Percentiles rank a stretch among this genome's conserved stretches.
These are phyloP conservation scores for Phytophthora uliginosa DNA, from an alignment of 352 stramenopile genomes.

Conservation along the genomic window DNA sequence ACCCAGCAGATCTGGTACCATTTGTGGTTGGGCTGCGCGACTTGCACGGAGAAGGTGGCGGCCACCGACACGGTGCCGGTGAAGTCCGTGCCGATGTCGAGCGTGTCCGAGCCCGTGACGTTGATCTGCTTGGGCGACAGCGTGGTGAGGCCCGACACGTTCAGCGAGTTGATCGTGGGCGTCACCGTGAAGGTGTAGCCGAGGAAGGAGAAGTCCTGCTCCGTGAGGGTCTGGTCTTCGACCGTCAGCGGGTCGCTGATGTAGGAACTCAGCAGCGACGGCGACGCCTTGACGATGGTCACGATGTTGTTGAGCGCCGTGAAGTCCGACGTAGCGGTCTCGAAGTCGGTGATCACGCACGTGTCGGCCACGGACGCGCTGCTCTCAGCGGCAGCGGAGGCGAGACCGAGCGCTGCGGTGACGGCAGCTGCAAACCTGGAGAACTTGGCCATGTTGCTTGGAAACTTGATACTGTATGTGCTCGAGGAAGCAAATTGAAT, in stretches of 20 bases:
- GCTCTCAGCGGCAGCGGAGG: constrained; percentile 26
- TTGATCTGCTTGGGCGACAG: constrained; percentile 59
- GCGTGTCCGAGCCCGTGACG: constrained; percentile 43
- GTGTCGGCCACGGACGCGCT: constrained; percentile 38
- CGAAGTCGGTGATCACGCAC: constrained; percentile 56
- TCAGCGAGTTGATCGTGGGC: constrained; percentile 60
- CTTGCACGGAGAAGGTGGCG: constrained; percentile 51
- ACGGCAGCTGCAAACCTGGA: constrained; percentile 20
- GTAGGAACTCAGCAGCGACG: constrained; percentile 41
- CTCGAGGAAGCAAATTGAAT: constrained; percentile 38
- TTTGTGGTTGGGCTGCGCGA: constrained; percentile 64
- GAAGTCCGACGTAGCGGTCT: constrained; percentile 54
- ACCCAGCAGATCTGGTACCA: constrained; percentile 75
- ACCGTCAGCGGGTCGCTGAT: constrained; percentile 53
- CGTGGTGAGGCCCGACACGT: constrained; percentile 52
- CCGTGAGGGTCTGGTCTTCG: constrained; percentile 50
- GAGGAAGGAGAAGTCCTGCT: constrained; percentile 58
- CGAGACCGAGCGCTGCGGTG: constrained; percentile 17
- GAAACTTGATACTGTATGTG: constrained; percentile 22
- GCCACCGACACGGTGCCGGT: constrained; percentile 44
- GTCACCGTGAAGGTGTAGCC: constrained; percentile 62
- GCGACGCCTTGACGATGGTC: constrained; percentile 49
- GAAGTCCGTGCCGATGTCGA: constrained; percentile 61
- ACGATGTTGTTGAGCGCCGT: constrained; percentile 59
- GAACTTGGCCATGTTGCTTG: constrained; percentile 33